A percentile compares a stretch with the other conserved stretches of the same genome.
Conservation (phyloP, 768 basidiomycete species). For the Serendipita sp. region DNA sequence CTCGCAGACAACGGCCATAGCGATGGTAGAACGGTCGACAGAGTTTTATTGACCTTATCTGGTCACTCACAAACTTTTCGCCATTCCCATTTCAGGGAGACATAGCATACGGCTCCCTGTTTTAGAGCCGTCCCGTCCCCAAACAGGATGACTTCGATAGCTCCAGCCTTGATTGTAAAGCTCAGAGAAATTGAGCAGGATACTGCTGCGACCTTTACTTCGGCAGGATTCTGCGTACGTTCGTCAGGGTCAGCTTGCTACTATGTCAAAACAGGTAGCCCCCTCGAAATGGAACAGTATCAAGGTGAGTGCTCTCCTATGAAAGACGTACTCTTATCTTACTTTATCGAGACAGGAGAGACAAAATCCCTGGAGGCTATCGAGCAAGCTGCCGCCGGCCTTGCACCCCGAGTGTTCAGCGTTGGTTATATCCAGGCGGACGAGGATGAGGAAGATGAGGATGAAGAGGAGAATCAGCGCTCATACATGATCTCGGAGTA, state of each 20-base stretch:
- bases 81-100: no score
- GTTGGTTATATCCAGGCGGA: constrained; percentile 21
- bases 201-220: background rate
- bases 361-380: constrained; percentile 52
- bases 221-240: background rate
- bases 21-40: no score
- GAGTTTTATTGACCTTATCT: no score
- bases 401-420: constrained; percentile 43
- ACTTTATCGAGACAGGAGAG: constrained; percentile 29
- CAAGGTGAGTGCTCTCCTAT: background rate
- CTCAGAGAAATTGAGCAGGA: background rate
- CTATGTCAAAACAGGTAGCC: constrained; percentile 42
- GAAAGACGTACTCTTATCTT: background rate
- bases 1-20: no score
- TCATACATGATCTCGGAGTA: constrained; percentile 66
- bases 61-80: no score
- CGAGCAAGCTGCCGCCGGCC: constrained; percentile 43
- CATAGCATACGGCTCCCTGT: no score
- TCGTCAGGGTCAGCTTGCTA: constrained; percentile 38
- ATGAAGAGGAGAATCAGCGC: constrained; percentile 20
- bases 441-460: constrained; percentile 14
- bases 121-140: no score
- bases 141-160: background rate
- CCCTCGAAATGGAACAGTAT: constrained; percentile 45
- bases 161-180: background rate